Conservation (phyloP, 2,329 filamentous ascomycete species). For the Trichophyton verrucosum region DNA sequence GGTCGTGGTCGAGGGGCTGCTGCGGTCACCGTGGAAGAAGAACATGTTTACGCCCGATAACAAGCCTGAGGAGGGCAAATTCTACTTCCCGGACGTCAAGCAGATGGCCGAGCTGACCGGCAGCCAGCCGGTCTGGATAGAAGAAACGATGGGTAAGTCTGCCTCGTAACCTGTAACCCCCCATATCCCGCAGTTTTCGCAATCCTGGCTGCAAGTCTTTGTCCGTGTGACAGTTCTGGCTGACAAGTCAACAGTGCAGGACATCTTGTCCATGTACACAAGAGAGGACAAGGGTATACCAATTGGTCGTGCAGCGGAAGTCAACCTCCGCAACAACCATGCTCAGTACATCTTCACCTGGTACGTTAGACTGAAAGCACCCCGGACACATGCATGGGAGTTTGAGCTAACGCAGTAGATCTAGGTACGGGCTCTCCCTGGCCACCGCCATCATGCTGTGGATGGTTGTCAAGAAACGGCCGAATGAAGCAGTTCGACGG, state of each 20-base stretch:
- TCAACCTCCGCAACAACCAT: constrained; percentile 92
- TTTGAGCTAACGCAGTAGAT: not conserved
- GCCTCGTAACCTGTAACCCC: not conserved
- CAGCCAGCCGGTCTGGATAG: constrained; percentile 84
- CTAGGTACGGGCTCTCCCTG: constrained; percentile 70
- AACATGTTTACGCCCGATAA: constrained; percentile 97
- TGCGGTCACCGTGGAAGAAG: constrained; percentile 88
- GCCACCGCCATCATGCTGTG: constrained; percentile 93
- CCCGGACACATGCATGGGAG: not conserved
- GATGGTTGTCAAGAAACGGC: constrained; percentile 83
- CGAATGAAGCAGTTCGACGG: constrained; percentile 57
- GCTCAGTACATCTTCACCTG: constrained; percentile 98
- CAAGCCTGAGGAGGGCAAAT: constrained; percentile 66
- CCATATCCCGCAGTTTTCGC: too few species aligned
- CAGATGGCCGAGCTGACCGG: constrained; percentile 79
- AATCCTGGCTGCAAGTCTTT: not conserved
- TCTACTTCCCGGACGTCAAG: constrained; percentile 86
- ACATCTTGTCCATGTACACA: constrained; percentile 63
- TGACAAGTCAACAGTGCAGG: constrained; percentile 47
- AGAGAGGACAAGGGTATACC: constrained; percentile 72
- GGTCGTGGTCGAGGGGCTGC: constrained; percentile 68
- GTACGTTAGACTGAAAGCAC: constrained; percentile 42
- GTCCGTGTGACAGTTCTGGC: not conserved
- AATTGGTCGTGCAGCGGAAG: constrained; percentile 74
- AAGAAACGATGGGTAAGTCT: constrained; percentile 75